Evolutionary conservation across 108 stramenopile species (phyloP).

Genomic region (Nannochloropsis gaditana): DNA sequence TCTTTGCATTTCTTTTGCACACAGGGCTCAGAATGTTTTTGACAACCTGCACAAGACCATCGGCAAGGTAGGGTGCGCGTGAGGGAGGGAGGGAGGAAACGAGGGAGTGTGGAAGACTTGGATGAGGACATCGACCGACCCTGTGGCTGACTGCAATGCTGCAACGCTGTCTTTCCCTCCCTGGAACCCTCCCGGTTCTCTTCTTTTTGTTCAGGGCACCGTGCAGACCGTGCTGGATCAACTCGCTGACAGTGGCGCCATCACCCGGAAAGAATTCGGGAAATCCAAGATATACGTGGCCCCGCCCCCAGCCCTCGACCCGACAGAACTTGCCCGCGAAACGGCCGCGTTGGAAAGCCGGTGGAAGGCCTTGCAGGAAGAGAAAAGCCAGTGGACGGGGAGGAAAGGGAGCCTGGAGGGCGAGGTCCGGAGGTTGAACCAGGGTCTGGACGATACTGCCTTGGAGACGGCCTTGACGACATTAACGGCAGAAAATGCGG

Average conservation of each 20-base stretch:
- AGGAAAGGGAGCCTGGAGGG: background rate
- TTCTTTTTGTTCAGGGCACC: background rate
- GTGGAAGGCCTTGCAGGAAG: background rate
- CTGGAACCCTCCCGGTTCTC: background rate
- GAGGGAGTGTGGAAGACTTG: background rate
- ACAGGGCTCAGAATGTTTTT: slow-evolving; percentile 2
- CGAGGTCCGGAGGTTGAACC: background rate
- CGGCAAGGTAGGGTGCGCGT: background rate
- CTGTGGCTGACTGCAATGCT: too few relatives aligned
- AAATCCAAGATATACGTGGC: background rate
- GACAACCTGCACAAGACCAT: slow-evolving; percentile 4
- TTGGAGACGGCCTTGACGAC: background rate
- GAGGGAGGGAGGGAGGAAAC: background rate
- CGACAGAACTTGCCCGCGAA: background rate
- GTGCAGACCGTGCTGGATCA: background rate
- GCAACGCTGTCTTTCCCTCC: too few relatives aligned
- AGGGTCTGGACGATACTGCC: background rate
- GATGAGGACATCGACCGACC: too few relatives aligned
- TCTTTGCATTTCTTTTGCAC: background rate
- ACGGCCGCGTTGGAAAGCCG: background rate
- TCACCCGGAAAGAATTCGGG: background rate
- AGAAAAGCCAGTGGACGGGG: background rate
- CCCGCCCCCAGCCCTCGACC: background rate
- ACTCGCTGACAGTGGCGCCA: background rate
- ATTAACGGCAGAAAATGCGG: background rate